A percentile compares a stretch with the other conserved stretches of the same genome.
Evolutionary conservation across 2,329 filamentous ascomycete genomes (phyloP).

Genomic region (Penicillium sp.): DNA sequence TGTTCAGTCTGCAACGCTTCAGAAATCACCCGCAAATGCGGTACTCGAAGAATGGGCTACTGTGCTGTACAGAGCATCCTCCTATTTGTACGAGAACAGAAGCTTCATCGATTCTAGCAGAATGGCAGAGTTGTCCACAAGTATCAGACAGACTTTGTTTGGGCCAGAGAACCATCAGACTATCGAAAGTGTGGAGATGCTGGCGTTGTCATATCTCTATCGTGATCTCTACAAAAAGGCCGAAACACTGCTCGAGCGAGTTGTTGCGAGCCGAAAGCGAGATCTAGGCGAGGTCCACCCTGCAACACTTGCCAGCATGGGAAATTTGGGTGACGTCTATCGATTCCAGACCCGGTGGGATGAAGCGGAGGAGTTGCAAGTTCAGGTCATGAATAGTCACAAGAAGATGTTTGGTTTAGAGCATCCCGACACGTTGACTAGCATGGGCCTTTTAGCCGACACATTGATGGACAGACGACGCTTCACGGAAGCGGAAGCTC

Average conservation of each 20-base stretch:
- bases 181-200: background rate
- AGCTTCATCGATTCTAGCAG: background rate
- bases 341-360: background rate
- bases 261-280: too few relatives aligned
- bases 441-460: background rate
- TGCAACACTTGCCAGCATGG: background rate
- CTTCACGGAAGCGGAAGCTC: background rate
- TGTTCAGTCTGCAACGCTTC: constrained; percentile 14
- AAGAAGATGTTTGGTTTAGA: background rate
- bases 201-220: constrained; percentile 18
- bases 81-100: constrained; percentile 6
- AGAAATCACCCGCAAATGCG: constrained; percentile 4
- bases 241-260: background rate
- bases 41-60: constrained; percentile 4
- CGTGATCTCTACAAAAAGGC: background rate
- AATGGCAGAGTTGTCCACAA: constrained; percentile 2
- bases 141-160: background rate
- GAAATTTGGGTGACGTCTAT: background rate
- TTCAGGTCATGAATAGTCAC: background rate
- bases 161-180: background rate
- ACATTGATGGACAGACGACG: background rate
- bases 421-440: background rate
- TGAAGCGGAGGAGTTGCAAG: background rate
- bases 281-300: background rate
- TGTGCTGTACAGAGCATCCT: constrained; percentile 5